phyloP scores from a whole-genome alignment of 2,329 filamentous ascomycete species.

The Periconia macrospinosa region DNA sequence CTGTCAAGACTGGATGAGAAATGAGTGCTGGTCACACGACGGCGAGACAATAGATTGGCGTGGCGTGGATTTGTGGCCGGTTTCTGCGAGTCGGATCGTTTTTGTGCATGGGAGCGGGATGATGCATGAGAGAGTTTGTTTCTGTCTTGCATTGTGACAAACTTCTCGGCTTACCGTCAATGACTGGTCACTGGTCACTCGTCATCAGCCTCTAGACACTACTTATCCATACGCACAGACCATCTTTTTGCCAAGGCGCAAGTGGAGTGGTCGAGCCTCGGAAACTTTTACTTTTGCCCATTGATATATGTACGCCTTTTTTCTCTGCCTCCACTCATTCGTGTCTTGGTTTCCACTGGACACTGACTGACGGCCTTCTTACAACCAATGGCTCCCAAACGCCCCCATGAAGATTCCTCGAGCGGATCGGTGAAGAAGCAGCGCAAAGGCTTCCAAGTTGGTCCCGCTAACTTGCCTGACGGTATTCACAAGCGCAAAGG shows the following conservation, averaged over 20 bases:
- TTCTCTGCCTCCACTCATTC: no score
- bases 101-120: no score
- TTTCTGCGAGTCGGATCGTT: no score
- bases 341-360: neutral
- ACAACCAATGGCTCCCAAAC: conserved; percentile 63
- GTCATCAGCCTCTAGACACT: neutral
- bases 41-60: no score
- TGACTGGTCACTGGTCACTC: no score
- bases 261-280: no score
- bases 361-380: no score
- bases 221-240: neutral
- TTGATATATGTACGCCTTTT: no score
- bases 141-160: neutral
- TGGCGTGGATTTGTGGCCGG: no score
- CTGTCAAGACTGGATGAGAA: no score
- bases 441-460: conserved; percentile 78
- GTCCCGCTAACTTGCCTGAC: conserved; percentile 87
- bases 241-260: neutral
- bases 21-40: no score
- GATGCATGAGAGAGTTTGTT: neutral
- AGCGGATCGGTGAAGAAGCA: conserved; percentile 46
- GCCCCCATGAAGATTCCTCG: conserved; percentile 53
- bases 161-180: neutral
- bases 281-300: no score
- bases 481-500: conserved; percentile 84